Evolutionary conservation across 495 filamentous ascomycete species (phyloP), one percentile per base, ranked within the genome.

Genomic region (Gamarada debralockiae): DNA sequence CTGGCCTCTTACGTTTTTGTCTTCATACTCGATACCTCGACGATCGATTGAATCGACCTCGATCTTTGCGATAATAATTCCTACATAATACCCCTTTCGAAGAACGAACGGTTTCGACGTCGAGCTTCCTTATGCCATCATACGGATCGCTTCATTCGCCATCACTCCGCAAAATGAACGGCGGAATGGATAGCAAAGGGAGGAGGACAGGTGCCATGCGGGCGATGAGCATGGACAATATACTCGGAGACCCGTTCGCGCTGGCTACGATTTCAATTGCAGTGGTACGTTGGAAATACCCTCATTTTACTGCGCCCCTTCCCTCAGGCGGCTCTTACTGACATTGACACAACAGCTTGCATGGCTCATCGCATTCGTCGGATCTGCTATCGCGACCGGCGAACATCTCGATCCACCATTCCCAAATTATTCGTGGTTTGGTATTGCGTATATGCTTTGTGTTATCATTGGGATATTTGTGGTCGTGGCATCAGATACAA

Each of bases 161-260:
- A 55, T 90, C 89, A 54, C 69, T 91, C 59, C 79, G 75, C 70
- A 92, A 92, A 81, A 92, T 93, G 87, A 84, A 90, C 65, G 73
- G 75, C 53, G 67, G 72, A 56, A 70, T 76, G 62, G 66, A 70
- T 55, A 64, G 56, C 54, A 65, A 65, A 65, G 66, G 69, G 9
- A 43, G 60, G 52, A 48, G 59, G 36, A 43, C 62, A 21, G 56
- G 54, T 33, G 61, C 58, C 27, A 61, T 56, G 61, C 57, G 75
- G 33, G 67, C 73, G 60, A 73, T 76, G 71, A 85, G 80, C 57
- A 70, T 90, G 66, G 90, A 88, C 62, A 91, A 96, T 68, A 89
- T 97, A 48, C 74, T 97, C 43, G 93, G 93, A 60, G 92, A 97
- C 72, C 95, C 95, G 2, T 97, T 99, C 72, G 92, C 93, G 45